Conservation (phyloP, 148 eudicot species). For the Amaranthus hypochondriacus region DNA sequence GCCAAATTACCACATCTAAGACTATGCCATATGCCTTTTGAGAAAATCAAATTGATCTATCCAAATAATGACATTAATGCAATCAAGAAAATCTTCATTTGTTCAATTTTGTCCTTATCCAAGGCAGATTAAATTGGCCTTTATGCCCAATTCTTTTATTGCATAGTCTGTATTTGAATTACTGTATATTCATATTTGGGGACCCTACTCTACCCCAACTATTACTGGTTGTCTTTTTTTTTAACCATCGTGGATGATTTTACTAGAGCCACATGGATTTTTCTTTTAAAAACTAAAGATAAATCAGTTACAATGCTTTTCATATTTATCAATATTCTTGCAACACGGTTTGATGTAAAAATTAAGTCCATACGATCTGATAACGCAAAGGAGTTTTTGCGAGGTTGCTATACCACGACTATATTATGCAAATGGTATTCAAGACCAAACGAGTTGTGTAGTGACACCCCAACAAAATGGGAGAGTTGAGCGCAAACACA, state of each 20-base stretch:
- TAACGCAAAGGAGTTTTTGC: not conserved
- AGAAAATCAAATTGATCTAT: not conserved
- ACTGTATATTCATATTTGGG: not conserved
- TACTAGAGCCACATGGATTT: not conserved
- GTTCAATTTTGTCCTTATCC: not conserved
- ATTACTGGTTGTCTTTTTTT: not conserved
- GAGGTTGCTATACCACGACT: no score
- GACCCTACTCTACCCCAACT: not conserved
- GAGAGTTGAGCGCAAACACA: not conserved
- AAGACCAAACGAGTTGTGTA: not conserved
- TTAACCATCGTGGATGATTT: constrained; percentile 9
- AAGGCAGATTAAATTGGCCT: not conserved
- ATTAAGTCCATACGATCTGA: not conserved
- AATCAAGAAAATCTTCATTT: not conserved
- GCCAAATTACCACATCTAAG: not conserved
- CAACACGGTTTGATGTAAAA: not conserved
- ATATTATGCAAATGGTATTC: not conserved
- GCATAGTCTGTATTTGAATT: not conserved
- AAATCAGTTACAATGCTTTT: not conserved
- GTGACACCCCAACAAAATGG: not conserved
- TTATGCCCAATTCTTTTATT: not conserved
- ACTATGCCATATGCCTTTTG: not conserved
- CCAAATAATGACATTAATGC: not conserved
- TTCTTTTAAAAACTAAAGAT: not conserved
- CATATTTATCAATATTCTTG: not conserved